A percentile compares a stretch with the other conserved stretches of the same genome.
Conservation (phyloP, 2,329 filamentous ascomycete genomes). For the Botrytis fragariae region DNA sequence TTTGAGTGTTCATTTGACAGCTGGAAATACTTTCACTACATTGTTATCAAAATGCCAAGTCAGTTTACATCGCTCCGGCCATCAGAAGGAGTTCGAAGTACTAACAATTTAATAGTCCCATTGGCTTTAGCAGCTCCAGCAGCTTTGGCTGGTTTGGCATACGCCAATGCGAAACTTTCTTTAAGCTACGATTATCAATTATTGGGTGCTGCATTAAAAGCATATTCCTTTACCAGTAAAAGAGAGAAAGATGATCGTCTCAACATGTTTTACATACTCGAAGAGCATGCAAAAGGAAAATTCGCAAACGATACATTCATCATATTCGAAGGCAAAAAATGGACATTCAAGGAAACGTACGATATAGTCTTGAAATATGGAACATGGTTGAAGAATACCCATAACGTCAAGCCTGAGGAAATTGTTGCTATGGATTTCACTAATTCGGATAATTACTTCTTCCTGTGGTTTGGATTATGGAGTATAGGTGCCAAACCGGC, state of each 20-base stretch:
- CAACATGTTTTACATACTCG: constrained; percentile 74
- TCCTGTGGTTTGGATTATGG: constrained; percentile 75
- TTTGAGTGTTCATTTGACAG: neutral
- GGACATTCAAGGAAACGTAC: constrained; percentile 76
- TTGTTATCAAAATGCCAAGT: constrained; percentile 31
- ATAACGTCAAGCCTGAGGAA: constrained; percentile 65
- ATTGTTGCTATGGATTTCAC: constrained; percentile 79
- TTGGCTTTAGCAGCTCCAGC: constrained; percentile 57
- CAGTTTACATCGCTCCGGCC: neutral
- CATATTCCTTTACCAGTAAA: constrained; percentile 44
- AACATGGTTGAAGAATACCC: constrained; percentile 65
- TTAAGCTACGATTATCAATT: constrained; percentile 65
- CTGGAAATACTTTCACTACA: neutral
- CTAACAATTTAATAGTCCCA: constrained; percentile 45
- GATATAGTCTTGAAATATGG: constrained; percentile 69
- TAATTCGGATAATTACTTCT: constrained; percentile 76
- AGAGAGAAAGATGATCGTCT: constrained; percentile 58
- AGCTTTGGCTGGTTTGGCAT: constrained; percentile 66
- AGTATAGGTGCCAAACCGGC: constrained; percentile 78
- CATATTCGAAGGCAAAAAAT: constrained; percentile 64
- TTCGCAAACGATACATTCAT: constrained; percentile 58
- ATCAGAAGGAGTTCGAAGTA: neutral
- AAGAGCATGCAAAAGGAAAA: constrained; percentile 57
- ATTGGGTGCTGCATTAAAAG: constrained; percentile 52
- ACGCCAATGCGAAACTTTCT: constrained; percentile 69